phyloP scores from a whole-genome alignment of 257 asterid species.

The Verbena officinalis region DNA sequence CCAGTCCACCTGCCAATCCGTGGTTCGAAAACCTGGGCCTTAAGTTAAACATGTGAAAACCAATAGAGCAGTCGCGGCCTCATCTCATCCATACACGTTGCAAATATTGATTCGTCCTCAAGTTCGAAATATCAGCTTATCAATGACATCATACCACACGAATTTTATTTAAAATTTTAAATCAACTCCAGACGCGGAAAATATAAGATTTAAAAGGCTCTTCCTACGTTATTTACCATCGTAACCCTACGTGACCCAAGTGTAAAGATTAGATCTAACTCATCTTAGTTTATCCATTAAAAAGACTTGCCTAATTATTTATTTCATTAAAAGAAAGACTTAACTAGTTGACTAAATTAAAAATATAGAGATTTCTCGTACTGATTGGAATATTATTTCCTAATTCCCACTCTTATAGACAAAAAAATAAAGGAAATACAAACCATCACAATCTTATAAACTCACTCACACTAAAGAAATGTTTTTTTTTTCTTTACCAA shows the following conservation, averaged over 20 bases:
- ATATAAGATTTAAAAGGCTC: neutral
- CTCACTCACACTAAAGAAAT: too few species aligned
- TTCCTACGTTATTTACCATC: conserved; percentile 3
- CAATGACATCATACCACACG: neutral
- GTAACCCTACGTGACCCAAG: neutral
- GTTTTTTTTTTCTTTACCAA: too few species aligned
- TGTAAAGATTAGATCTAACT: neutral
- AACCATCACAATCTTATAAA: too few species aligned
- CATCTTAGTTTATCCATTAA: too few species aligned
- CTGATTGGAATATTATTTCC: too few species aligned
- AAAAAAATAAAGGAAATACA: too few species aligned
- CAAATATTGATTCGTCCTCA: neutral
- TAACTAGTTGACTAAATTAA: too few species aligned
- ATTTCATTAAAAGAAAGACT: too few species aligned
- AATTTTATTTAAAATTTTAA: neutral
- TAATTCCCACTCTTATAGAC: too few species aligned
- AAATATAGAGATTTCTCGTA: too few species aligned
- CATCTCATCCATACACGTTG: conserved; percentile 36
- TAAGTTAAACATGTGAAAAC: conserved; percentile 31
- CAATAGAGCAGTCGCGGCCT: conserved; percentile 24
- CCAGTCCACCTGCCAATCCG: neutral
- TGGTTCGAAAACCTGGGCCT: conserved; percentile 27
- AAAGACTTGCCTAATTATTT: neutral
- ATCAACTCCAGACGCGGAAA: conserved; percentile 20
- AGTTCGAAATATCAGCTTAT: conserved; percentile 35